phyloP scores from a whole-genome alignment of 2,329 filamentous ascomycete genomes.

The Pseudogymnoascus pannorum region DNA sequence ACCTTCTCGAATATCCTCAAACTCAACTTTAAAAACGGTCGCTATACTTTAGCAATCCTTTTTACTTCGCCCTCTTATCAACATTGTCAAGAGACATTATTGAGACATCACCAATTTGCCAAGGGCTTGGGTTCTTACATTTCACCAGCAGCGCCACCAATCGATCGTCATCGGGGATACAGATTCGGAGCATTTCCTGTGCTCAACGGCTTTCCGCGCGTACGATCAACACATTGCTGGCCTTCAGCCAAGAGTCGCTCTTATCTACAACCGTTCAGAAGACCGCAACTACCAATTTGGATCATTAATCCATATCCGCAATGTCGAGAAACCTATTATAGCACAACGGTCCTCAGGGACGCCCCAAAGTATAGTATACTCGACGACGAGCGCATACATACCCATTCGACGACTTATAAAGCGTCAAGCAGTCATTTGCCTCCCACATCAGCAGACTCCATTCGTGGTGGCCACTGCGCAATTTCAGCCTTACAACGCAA shows the following conservation, averaged over 20 bases:
- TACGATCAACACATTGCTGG: neutral
- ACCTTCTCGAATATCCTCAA: neutral
- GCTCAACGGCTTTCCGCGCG: neutral
- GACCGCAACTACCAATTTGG: neutral
- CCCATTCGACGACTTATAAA: neutral
- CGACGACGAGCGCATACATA: slow-evolving; percentile 11
- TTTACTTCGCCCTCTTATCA: neutral
- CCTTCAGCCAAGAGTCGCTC: neutral
- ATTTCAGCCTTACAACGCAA: neutral
- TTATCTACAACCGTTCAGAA: neutral
- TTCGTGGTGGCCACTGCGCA: neutral
- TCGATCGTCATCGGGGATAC: neutral
- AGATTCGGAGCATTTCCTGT: neutral
- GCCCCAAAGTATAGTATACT: slow-evolving; percentile 26
- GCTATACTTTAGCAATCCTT: neutral
- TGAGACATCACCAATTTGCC: slow-evolving; percentile 5
- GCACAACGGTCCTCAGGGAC: slow-evolving; percentile 40
- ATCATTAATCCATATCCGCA: slow-evolving; percentile 8
- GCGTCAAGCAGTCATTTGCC: neutral
- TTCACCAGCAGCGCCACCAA: neutral
- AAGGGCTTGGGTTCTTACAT: slow-evolving; percentile 5
- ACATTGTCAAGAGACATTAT: neutral
- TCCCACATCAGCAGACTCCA: slow-evolving; percentile 8
- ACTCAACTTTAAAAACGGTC: neutral
- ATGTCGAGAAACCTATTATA: slow-evolving; percentile 32